Base-by-base conservation (phyloP, 208 protist genomes). In the Trypanosomatidae sp. region DNA sequence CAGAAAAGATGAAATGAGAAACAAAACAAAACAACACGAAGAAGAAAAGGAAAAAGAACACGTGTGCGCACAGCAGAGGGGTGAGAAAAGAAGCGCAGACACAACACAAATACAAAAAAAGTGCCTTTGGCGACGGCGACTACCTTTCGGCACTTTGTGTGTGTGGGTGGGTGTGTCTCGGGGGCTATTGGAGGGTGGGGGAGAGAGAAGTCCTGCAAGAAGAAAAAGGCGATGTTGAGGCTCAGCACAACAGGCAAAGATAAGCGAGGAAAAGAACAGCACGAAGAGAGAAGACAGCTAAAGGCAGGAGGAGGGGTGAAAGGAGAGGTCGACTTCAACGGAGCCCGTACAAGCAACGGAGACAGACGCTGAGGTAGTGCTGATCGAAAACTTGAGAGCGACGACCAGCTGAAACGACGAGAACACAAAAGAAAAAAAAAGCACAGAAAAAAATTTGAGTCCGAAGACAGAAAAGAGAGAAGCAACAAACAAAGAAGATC, bases 191-290 rank as follows among this genome's bases (percentile, higher is more conserved):
- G 33, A 36, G 33, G 33, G 33, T 36, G 36, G 36, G 36, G 36
- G 36, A 39, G 36, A 39, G 36, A 39, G 47, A 50, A 50, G 47
- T 50, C 17, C 1, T 7, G 59, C 59, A 71, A 46, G 53, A 56
- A 33, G n/a, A 39, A 39, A 39, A 39, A 39, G 36, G 36, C 36
- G 36, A 39, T 39, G 36, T 39, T 39, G 36, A 39, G 53, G 15
- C 44, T 22, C 17, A 73, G n/a, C 12, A 59, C 33, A 30, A 46
- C 17, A n/a, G 74, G 25, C 5, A 55, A 64, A 73, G 33, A 73
- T 28, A 30, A 25, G 9, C 6, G 25, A 41, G 4, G 30, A 62
- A 43, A 9, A 28, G 10, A 41, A 15, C 22, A 33, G 30, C 9
- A 62, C 30, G 33, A 41, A 41, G 15, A 41, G 30, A 39, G 33